Conservation (phyloP, 2,329 filamentous ascomycete genomes). For the Cercospora sp. region DNA sequence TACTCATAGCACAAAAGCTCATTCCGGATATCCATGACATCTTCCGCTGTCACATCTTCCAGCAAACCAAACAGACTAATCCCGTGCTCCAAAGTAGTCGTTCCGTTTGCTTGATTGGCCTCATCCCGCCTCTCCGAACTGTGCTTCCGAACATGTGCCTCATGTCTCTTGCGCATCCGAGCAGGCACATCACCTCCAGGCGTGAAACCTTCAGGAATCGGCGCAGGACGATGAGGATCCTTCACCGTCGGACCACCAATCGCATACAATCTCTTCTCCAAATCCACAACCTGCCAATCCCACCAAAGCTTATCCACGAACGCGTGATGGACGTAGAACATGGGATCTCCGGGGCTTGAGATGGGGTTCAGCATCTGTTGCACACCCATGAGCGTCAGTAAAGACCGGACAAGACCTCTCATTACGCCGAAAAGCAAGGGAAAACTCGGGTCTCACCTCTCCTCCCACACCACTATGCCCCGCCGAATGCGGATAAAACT, state of each 20-base stretch:
- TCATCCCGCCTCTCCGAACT: background rate
- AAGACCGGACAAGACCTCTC: too few relatives aligned
- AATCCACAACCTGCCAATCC: constrained; percentile 16
- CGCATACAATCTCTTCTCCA: constrained; percentile 3
- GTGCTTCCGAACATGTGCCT: background rate
- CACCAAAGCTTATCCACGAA: constrained; percentile 20
- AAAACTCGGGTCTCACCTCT: too few relatives aligned
- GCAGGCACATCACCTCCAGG: background rate
- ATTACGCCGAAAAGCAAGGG: too few relatives aligned
- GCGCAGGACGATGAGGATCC: background rate
- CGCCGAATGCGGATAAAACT: constrained; percentile 6
- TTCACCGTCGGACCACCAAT: constrained; percentile 3
- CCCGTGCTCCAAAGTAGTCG: background rate
- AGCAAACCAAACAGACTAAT: background rate
- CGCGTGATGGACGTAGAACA: constrained; percentile 23
- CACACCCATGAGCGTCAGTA: background rate
- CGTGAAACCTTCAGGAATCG: background rate
- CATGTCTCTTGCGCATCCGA: background rate
- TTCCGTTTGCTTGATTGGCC: background rate
- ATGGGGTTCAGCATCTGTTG: background rate
- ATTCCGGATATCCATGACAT: constrained; percentile 14
- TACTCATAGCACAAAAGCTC: constrained; percentile 8
- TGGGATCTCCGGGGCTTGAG: constrained; percentile 15
- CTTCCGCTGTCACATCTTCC: background rate
- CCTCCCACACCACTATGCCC: constrained; percentile 10